These are phyloP conservation scores for Suhomyces atakaporum DNA, from an alignment of 1,139 yeast genomes.

Conservation along the genomic window DNA sequence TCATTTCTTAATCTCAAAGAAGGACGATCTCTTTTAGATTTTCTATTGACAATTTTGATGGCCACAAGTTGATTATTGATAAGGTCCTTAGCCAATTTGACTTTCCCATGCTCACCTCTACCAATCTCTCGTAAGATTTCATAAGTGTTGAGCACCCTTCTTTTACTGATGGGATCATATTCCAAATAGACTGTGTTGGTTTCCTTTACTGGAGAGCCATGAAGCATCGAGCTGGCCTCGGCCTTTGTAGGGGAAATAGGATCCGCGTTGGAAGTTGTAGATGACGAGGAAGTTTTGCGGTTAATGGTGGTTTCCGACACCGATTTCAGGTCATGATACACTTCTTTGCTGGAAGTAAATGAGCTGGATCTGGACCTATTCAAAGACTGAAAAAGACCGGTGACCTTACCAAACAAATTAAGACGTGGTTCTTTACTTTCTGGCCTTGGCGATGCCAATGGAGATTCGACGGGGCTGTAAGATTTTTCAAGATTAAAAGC, in stretches of 20 bases:
- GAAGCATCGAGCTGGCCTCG: neutral
- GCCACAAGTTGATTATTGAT: slow-evolving; percentile 78
- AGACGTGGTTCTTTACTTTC: slow-evolving; percentile 25
- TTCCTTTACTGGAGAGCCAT: slow-evolving; percentile 60
- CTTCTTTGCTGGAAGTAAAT: slow-evolving; percentile 13
- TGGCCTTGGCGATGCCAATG: slow-evolving; percentile 12
- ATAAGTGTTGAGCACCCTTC: slow-evolving; percentile 85
- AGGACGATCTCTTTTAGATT: slow-evolving; percentile 56
- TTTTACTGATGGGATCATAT: slow-evolving; percentile 83
- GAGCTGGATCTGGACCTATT: slow-evolving; percentile 13
- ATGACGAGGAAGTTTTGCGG: slow-evolving; percentile 2
- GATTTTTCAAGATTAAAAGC: slow-evolving; percentile 1
- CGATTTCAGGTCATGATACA: slow-evolving; percentile 6
- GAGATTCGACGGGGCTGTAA: slow-evolving; percentile 9
- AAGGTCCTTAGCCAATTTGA: slow-evolving; percentile 81
- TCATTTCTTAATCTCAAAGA: slow-evolving; percentile 50
- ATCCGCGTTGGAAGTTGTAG: slow-evolving; percentile 2
- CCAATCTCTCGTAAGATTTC: slow-evolving; percentile 89
- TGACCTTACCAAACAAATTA: slow-evolving; percentile 35
- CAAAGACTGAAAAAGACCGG: slow-evolving; percentile 32
- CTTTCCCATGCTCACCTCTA: slow-evolving; percentile 96
- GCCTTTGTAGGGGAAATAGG: slow-evolving; percentile 3
- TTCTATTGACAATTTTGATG: slow-evolving; percentile 86
- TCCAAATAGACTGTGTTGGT: slow-evolving; percentile 80
- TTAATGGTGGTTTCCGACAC: slow-evolving; percentile 6